These are phyloP conservation scores for Epichloe gansuensis DNA, from an alignment of 2,329 filamentous ascomycete genomes.

Conservation along the genomic window DNA sequence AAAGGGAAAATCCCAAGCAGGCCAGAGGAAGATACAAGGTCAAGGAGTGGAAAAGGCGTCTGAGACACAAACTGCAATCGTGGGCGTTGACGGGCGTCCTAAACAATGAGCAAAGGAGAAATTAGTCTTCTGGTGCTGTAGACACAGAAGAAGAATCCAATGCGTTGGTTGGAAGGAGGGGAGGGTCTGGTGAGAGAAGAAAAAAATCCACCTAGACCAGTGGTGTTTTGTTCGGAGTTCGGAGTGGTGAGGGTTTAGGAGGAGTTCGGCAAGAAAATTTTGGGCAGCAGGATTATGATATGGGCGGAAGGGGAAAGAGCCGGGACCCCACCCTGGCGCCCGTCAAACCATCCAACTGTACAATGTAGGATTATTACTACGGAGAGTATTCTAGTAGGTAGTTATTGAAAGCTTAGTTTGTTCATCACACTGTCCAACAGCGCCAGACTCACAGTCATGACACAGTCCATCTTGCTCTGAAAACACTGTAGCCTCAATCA, in stretches of 20 bases:
- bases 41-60: slow-evolving; percentile 20
- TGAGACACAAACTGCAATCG: slow-evolving; percentile 21
- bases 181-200: slow-evolving; percentile 20
- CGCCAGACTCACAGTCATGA: too few species aligned
- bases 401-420: too few species aligned
- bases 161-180: slow-evolving; percentile 19
- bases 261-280: slow-evolving; percentile 23
- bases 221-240: slow-evolving; percentile 12
- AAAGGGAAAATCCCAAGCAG: slow-evolving; percentile 8
- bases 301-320: slow-evolving; percentile 20
- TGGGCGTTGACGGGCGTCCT: slow-evolving; percentile 16
- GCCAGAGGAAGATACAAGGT: slow-evolving; percentile 13
- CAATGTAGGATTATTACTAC: too few species aligned
- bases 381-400: too few species aligned
- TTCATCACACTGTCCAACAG: too few species aligned
- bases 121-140: slow-evolving; percentile 18
- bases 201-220: slow-evolving; percentile 24
- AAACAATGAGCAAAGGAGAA: slow-evolving; percentile 14
- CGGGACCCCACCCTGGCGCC: slow-evolving; percentile 1
- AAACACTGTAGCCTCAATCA: too few species aligned
- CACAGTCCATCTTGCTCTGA: too few species aligned
- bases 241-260: slow-evolving; percentile 25
- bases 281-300: slow-evolving; percentile 25
- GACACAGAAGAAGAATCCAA: slow-evolving; percentile 23
- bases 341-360: too few species aligned